A percentile compares a stretch with the other conserved stretches of the same genome.
Evolutionary conservation across 352 stramenopile genomes (phyloP).

Genomic region (Pythium volutum): DNA sequence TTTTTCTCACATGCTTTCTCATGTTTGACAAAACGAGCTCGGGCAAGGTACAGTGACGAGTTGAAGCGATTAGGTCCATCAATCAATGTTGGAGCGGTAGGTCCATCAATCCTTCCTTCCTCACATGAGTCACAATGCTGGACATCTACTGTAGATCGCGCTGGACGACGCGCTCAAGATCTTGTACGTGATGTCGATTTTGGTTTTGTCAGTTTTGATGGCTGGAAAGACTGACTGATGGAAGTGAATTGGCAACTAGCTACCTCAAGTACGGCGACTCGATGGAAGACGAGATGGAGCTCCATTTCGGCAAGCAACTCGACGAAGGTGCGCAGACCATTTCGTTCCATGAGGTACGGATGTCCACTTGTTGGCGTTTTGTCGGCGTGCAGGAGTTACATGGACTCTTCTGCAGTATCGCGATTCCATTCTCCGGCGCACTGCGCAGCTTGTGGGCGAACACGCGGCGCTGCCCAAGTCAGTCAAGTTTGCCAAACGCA

Average conservation of each 20-base stretch:
- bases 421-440: constrained; percentile 50
- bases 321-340: constrained; percentile 64
- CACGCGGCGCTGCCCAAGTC: constrained; percentile 42
- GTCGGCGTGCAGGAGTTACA: not conserved
- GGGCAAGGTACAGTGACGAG: constrained; percentile 39
- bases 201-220: not conserved
- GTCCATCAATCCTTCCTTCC: not conserved
- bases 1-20: constrained; percentile 83
- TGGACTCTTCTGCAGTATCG: constrained; percentile 38
- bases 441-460: constrained; percentile 62
- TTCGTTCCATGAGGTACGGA: constrained; percentile 50
- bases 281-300: constrained; percentile 82
- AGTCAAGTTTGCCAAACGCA: constrained; percentile 51
- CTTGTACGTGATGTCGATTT: constrained; percentile 30
- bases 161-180: constrained; percentile 80
- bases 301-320: constrained; percentile 62
- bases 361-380: not conserved
- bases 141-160: constrained; percentile 57
- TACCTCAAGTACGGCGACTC: constrained; percentile 73
- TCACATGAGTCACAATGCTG: not conserved
- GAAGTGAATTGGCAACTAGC: constrained; percentile 8
- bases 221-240: not conserved
- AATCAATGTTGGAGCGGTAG: not conserved
- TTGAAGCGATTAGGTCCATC: not conserved
- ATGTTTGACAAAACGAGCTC: constrained; percentile 77